These are phyloP conservation scores for Exserohilum turcica DNA, from an alignment of 2,329 filamentous ascomycete species.

Conservation along the genomic window DNA sequence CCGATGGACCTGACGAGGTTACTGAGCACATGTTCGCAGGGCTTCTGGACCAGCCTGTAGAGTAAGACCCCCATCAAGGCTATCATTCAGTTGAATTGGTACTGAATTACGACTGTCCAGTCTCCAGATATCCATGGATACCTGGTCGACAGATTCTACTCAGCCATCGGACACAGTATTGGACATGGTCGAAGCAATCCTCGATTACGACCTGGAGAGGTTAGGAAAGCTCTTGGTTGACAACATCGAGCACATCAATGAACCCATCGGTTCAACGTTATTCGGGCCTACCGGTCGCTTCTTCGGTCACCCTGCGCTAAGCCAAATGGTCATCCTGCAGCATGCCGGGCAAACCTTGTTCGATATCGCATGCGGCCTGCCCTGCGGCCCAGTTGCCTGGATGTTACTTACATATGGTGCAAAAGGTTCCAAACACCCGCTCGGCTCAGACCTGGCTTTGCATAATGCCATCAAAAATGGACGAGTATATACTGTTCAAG, in stretches of 20 bases:
- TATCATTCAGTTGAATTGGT: not conserved
- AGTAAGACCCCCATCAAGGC: conserved; percentile 6
- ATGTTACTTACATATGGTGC: conserved; percentile 35
- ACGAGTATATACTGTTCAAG: conserved; percentile 35
- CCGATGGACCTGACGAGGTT: not conserved
- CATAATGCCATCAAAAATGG: conserved; percentile 47
- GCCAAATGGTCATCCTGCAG: conserved; percentile 35
- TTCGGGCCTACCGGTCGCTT: conserved; percentile 29
- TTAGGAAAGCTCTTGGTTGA: conserved; percentile 35
- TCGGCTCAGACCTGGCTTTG: conserved; percentile 40
- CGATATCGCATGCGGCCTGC: conserved; percentile 41
- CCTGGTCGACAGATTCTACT: conserved; percentile 21
- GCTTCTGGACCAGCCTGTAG: conserved; percentile 12
- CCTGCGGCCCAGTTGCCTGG: conserved; percentile 34
- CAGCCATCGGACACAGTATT: conserved; percentile 24
- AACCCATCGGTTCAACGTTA: conserved; percentile 39
- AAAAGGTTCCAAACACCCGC: conserved; percentile 38
- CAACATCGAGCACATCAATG: conserved; percentile 34
- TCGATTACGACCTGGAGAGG: conserved; percentile 30
- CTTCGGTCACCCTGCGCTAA: conserved; percentile 33
- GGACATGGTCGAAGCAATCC: conserved; percentile 35
- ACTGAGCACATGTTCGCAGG: conserved; percentile 18
- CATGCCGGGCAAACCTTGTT: conserved; percentile 40
- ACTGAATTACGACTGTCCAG: conserved; percentile 11
- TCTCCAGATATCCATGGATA: conserved; percentile 16